These are phyloP conservation scores for Porcisia hertigi DNA, from an alignment of 208 protist genomes.

Conservation along the genomic window DNA sequence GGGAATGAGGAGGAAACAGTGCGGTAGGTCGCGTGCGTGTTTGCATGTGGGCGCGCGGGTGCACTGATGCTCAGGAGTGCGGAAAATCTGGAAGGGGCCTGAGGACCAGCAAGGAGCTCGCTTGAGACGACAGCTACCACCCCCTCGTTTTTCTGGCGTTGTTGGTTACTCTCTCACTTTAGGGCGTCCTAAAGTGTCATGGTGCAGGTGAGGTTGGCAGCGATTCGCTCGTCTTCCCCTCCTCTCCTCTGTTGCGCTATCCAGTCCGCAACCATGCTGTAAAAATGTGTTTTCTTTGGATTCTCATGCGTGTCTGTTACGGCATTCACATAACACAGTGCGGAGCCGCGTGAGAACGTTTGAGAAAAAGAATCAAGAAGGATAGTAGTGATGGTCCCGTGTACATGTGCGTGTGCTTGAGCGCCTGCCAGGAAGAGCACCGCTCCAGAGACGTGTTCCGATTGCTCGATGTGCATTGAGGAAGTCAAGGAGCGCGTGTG, in stretches of 20 bases:
- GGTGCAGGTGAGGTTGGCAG: background rate
- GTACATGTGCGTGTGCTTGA: background rate
- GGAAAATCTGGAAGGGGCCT: no score
- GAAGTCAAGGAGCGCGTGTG: background rate
- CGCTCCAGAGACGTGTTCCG: background rate
- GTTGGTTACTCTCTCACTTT: background rate
- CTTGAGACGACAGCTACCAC: background rate
- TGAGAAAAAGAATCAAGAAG: background rate
- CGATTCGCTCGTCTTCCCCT: background rate
- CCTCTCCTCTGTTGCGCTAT: background rate
- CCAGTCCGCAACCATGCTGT: background rate
- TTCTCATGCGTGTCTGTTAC: slow-evolving; percentile 4
- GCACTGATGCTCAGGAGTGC: background rate
- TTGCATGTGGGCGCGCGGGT: background rate
- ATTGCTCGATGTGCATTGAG: background rate
- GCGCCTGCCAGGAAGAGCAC: background rate
- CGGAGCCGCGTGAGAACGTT: background rate
- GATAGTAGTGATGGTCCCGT: background rate
- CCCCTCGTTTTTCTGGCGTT: background rate
- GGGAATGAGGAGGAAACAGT: slow-evolving; percentile 53
- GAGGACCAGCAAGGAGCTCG: background rate
- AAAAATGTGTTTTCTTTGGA: background rate
- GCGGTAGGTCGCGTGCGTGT: slow-evolving; percentile 8
- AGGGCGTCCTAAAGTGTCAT: background rate
- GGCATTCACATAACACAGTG: slow-evolving; percentile 2